These are phyloP conservation scores for Hyphodiscus hymeniophilus DNA, from an alignment of 495 filamentous ascomycete species.

Conservation along the genomic window DNA sequence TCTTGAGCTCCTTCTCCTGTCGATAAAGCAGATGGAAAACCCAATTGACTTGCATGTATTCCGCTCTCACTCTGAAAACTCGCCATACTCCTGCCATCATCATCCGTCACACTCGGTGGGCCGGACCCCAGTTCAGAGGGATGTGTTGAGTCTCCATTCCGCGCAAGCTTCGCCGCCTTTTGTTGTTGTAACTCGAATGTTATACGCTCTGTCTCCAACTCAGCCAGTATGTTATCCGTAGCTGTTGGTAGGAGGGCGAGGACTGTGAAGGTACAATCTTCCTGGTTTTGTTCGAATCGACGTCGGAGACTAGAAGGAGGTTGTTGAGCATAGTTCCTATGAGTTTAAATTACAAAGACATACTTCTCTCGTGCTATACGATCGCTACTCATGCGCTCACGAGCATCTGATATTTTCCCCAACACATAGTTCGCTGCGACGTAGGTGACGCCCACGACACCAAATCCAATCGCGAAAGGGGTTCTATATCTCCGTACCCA, in stretches of 20 bases:
- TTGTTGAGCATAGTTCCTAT: background rate
- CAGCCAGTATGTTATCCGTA: conserved; percentile 78
- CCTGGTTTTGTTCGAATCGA: conserved; percentile 96
- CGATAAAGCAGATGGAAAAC: conserved; percentile 36
- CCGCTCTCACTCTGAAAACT: conserved; percentile 74
- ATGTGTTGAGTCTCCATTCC: conserved; percentile 42
- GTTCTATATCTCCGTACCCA: conserved; percentile 92
- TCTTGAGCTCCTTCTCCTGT: conserved; percentile 31
- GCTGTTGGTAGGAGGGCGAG: conserved; percentile 89
- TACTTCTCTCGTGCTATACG: conserved; percentile 95
- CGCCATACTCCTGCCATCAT: conserved; percentile 69
- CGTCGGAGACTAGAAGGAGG: conserved; percentile 61
- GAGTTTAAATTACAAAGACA: conserved; percentile 22
- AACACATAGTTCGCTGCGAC: conserved; percentile 87
- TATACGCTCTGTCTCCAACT: conserved; percentile 80
- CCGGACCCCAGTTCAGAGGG: conserved; percentile 56
- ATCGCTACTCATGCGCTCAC: conserved; percentile 91
- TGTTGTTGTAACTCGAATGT: conserved; percentile 89
- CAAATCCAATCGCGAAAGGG: conserved; percentile 76
- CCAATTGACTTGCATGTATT: conserved; percentile 69
- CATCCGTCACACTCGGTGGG: conserved; percentile 72
- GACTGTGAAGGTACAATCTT: conserved; percentile 97
- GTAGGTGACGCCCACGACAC: conserved; percentile 84
- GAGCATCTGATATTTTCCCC: conserved; percentile 80
- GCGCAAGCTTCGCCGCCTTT: conserved; percentile 67